Conservation (phyloP, 2,329 filamentous ascomycete species). For the Phaeophleospora eucalypticola region DNA sequence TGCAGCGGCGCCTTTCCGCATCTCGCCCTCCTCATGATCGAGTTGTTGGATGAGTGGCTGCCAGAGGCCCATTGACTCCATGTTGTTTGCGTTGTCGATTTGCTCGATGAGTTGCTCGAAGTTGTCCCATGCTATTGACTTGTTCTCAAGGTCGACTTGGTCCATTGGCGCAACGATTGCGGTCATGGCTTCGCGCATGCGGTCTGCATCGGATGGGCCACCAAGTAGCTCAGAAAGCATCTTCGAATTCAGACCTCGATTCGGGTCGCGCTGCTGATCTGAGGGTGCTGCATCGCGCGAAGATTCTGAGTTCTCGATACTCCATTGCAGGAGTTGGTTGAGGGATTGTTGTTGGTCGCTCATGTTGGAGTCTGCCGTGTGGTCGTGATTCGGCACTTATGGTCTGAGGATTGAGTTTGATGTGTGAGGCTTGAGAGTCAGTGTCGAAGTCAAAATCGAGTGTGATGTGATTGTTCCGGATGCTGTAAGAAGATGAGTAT, state of each 20-base stretch:
- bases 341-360: conserved; percentile 39
- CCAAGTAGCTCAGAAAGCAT: conserved; percentile 72
- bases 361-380: conserved; percentile 8
- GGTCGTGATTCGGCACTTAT: background rate
- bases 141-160: conserved; percentile 66
- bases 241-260: conserved; percentile 59
- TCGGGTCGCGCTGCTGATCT: conserved; percentile 33
- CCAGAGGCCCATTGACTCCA: conserved; percentile 77
- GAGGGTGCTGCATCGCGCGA: conserved; percentile 34
- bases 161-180: conserved; percentile 57
- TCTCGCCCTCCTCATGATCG: conserved; percentile 62
- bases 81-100: conserved; percentile 95
- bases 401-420: too few species aligned
- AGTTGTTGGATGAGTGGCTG: conserved; percentile 70
- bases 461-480: background rate
- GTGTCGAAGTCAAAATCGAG: too few species aligned
- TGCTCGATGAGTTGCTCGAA: conserved; percentile 88
- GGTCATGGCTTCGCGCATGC: conserved; percentile 82
- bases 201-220: conserved; percentile 81
- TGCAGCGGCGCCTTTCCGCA: conserved; percentile 87
- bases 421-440: too few species aligned
- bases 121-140: conserved; percentile 85
- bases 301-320: conserved; percentile 58
- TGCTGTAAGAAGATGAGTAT: background rate
- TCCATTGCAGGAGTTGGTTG: conserved; percentile 78